Percentiles rank a stretch among this genome's conserved stretches.
These are phyloP conservation scores for Paramyrothecium sp. DNA, from an alignment of 2,329 filamentous ascomycete genomes.

Conservation along the genomic window DNA sequence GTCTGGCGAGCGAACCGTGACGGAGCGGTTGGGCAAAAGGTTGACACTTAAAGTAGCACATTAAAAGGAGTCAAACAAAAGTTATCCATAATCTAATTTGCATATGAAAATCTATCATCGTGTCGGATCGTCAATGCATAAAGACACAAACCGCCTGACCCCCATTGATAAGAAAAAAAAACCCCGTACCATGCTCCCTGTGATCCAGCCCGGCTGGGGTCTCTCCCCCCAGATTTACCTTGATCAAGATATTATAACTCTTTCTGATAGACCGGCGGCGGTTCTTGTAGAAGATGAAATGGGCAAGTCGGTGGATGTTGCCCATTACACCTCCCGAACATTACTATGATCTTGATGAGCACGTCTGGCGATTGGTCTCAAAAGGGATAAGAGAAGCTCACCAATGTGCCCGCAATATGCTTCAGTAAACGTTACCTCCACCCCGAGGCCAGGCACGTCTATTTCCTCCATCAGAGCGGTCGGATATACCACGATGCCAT, in stretches of 20 bases:
- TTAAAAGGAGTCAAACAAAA: background rate
- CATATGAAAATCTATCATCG: no score
- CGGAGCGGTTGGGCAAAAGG: constrained; percentile 55
- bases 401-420: constrained; percentile 34
- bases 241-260: constrained; percentile 5
- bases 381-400: constrained; percentile 12
- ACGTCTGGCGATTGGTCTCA: no score
- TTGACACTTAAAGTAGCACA: constrained; percentile 22
- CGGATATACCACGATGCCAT: constrained; percentile 39
- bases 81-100: no score
- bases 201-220: no score
- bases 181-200: no score
- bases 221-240: no score
- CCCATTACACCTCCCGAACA: constrained; percentile 28
- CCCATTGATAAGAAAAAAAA: no score
- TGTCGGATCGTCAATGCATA: no score
- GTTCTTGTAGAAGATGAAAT: constrained; percentile 34
- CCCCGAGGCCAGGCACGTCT: constrained; percentile 26
- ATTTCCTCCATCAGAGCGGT: constrained; percentile 35
- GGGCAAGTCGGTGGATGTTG: constrained; percentile 32
- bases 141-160: no score
- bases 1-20: constrained; percentile 89
- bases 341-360: constrained; percentile 21
- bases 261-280: constrained; percentile 32
- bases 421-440: constrained; percentile 34